phyloP scores from a whole-genome alignment of 179 eudicot genomes.

The Patellifolia procumbens region DNA sequence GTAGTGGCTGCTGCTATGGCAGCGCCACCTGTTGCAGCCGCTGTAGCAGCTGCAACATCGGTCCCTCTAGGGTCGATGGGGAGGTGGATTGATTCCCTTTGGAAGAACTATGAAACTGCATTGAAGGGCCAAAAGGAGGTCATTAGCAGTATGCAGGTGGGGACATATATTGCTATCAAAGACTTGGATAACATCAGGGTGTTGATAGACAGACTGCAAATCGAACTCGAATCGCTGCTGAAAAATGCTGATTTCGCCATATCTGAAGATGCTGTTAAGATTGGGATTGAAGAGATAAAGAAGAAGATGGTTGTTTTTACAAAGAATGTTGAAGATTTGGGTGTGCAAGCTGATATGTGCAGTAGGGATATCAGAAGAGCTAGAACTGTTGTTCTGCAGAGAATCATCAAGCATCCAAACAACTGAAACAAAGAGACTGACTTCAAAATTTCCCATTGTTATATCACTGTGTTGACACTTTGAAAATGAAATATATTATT shows the following conservation, averaged over 20 bases:
- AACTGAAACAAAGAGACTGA: conserved; percentile 30
- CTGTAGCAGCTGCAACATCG: conserved; percentile 82
- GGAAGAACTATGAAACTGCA: conserved; percentile 80
- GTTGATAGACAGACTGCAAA: conserved; percentile 61
- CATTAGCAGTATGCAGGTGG: conserved; percentile 82
- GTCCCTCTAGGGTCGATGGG: conserved; percentile 95
- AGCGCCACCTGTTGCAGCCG: conserved; percentile 89
- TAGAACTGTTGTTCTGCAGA: conserved; percentile 88
- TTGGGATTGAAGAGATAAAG: conserved; percentile 74
- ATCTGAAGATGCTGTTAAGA: conserved; percentile 61
- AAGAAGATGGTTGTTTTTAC: conserved; percentile 66
- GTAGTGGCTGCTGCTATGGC: conserved; percentile 97
- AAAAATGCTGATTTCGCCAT: conserved; percentile 56
- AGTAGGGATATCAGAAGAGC: conserved; percentile 90
- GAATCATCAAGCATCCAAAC: conserved; percentile 87
- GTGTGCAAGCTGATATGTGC: conserved; percentile 79
- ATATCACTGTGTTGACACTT: conserved; percentile 1
- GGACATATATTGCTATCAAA: conserved; percentile 78
- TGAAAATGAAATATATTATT: conserved; percentile 6
- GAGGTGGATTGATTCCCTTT: conserved; percentile 82
- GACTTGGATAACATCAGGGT: conserved; percentile 86
- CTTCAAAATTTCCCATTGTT: conserved; percentile 11
- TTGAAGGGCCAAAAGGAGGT: conserved; percentile 88
- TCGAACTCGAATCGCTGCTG: conserved; percentile 64
- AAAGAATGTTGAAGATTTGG: conserved; percentile 87